phyloP scores from a whole-genome alignment of 2,329 filamentous ascomycete genomes.

The Talaromyces pinophilus region DNA sequence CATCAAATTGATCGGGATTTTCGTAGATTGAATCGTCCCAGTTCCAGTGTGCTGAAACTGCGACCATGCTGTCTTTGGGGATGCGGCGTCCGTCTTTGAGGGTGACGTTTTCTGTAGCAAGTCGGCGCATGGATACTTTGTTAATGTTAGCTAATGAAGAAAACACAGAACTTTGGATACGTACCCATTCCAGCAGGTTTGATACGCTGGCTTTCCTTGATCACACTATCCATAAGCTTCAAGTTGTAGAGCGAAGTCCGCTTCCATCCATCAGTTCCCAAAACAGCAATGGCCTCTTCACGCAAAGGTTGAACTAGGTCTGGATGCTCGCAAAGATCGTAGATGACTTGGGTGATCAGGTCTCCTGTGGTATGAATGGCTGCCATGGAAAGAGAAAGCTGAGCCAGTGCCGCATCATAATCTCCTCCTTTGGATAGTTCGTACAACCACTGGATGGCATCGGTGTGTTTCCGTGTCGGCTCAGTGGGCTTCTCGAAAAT shows the following conservation, averaged over 20 bases:
- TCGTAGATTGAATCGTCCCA: constrained; percentile 45
- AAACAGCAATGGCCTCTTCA: constrained; percentile 10
- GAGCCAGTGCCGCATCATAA: constrained; percentile 24
- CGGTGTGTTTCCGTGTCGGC: constrained; percentile 12
- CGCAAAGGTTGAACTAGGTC: constrained; percentile 19
- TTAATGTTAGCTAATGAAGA: background rate
- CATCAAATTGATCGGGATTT: constrained; percentile 50
- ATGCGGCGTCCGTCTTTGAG: constrained; percentile 48
- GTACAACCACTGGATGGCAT: constrained; percentile 27
- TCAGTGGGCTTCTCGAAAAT: background rate
- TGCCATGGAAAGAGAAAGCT: constrained; percentile 26
- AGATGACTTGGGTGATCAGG: constrained; percentile 20
- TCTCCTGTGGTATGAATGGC: constrained; percentile 25
- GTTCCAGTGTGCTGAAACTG: constrained; percentile 17
- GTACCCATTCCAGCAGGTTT: constrained; percentile 26
- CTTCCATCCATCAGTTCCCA: constrained; percentile 14
- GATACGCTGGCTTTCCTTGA: constrained; percentile 30
- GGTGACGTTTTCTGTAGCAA: constrained; percentile 23
- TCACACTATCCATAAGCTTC: constrained; percentile 30
- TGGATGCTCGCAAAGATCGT: constrained; percentile 17
- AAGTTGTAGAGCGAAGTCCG: constrained; percentile 18
- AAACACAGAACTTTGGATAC: constrained; percentile 4
- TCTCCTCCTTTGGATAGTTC: constrained; percentile 23
- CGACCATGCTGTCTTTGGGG: constrained; percentile 47
- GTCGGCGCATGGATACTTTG: constrained; percentile 26